These are phyloP conservation scores for Paxillus ammoniavirescens DNA, from an alignment of 768 basidiomycete species.

Conservation along the genomic window DNA sequence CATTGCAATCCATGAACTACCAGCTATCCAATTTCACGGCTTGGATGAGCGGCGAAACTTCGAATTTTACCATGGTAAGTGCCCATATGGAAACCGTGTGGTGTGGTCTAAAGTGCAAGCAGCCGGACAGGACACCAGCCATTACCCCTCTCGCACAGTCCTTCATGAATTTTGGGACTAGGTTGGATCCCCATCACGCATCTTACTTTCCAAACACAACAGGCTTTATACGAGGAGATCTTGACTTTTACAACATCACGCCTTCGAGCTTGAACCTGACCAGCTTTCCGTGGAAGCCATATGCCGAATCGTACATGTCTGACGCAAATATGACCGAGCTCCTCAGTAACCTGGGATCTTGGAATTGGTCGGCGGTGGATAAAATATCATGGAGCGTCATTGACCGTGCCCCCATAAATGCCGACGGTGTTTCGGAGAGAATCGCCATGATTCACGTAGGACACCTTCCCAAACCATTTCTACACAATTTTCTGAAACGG, in stretches of 20 bases:
- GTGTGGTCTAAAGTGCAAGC: constrained; percentile 1
- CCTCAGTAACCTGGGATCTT: constrained; percentile 47
- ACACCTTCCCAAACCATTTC: constrained; percentile 10
- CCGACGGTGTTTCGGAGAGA: constrained; percentile 39
- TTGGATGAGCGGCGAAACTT: constrained; percentile 66
- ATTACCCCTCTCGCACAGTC: constrained; percentile 47
- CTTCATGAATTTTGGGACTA: constrained; percentile 44
- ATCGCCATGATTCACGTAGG: constrained; percentile 68
- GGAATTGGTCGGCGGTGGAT: constrained; percentile 69
- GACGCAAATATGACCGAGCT: constrained; percentile 51
- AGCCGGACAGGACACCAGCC: constrained; percentile 49
- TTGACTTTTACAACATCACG: constrained; percentile 65
- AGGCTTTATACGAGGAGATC: constrained; percentile 70
- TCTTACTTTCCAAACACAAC: constrained; percentile 79
- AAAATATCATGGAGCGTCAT: constrained; percentile 65
- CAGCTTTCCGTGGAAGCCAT: constrained; percentile 45
- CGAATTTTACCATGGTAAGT: constrained; percentile 66
- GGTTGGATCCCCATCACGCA: constrained; percentile 41
- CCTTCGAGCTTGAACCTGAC: constrained; percentile 38
- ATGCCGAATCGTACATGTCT: constrained; percentile 50
- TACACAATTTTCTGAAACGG: constrained; percentile 2
- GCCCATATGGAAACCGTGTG: not conserved
- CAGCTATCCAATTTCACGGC: constrained; percentile 72
- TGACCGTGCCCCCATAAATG: constrained; percentile 49
- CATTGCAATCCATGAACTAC: constrained; percentile 53